A percentile compares a stretch with the other conserved stretches of the same genome.
Conservation (phyloP, 116 monocot species). For the Zostera marina region DNA sequence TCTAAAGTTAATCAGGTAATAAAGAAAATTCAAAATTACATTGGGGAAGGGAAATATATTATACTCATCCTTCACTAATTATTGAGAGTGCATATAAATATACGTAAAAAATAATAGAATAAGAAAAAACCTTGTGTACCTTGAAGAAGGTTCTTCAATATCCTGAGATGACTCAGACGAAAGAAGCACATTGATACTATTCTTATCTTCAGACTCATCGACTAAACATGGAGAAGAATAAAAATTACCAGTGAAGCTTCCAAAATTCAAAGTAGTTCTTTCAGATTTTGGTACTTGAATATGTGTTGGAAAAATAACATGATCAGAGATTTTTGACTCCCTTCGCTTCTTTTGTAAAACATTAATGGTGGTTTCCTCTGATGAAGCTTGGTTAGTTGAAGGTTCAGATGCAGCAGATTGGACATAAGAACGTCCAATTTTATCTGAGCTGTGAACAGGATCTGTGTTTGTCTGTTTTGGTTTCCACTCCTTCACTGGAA, state of each 20-base stretch:
- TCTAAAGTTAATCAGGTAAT: too few species aligned
- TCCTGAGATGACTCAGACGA: slow-evolving; percentile 22
- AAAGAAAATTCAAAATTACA: too few species aligned
- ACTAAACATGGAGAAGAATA: slow-evolving; percentile 11
- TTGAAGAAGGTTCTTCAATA: slow-evolving; percentile 22
- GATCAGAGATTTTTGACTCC: slow-evolving; percentile 40
- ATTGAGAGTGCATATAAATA: neutral
- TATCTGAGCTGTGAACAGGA: slow-evolving; percentile 15
- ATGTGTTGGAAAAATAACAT: slow-evolving; percentile 82
- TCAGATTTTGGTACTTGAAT: slow-evolving; percentile 82
- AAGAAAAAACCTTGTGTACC: slow-evolving; percentile 13
- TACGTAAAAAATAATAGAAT: neutral
- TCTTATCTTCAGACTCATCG: slow-evolving; percentile 27
- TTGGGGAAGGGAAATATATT: too few species aligned
- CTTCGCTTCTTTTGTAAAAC: slow-evolving; percentile 36
- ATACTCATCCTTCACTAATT: too few species aligned
- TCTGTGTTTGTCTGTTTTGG: slow-evolving; percentile 47
- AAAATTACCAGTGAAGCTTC: slow-evolving; percentile 73
- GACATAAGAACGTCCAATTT: slow-evolving; percentile 11
- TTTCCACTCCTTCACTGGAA: slow-evolving; percentile 70
- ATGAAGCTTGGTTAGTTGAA: slow-evolving; percentile 2
- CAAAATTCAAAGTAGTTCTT: slow-evolving; percentile 67
- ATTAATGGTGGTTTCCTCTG: slow-evolving; percentile 1
- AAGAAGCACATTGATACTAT: slow-evolving; percentile 11
- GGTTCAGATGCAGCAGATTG: slow-evolving; percentile 13